Evolutionary conservation across 495 filamentous ascomycete genomes (phyloP).

Genomic region (Durotheca rogersii): DNA sequence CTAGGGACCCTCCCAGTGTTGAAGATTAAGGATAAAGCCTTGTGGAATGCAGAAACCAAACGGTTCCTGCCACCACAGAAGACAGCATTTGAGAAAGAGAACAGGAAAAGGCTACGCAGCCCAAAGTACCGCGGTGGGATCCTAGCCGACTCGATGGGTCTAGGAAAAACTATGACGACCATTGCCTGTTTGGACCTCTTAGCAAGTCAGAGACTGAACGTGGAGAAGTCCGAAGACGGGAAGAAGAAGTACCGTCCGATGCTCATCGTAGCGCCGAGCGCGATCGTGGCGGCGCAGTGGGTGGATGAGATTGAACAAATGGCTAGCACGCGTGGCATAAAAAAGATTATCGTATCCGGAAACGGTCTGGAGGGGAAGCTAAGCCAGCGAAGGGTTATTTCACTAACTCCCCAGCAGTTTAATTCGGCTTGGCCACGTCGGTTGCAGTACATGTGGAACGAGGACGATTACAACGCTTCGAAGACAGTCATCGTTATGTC

Average conservation of each 20-base stretch:
- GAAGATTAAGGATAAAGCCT: neutral
- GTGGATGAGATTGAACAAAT: conserved; percentile 21
- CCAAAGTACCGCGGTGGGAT: conserved; percentile 64
- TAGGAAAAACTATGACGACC: conserved; percentile 75
- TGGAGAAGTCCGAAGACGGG: neutral
- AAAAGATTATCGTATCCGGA: conserved; percentile 22
- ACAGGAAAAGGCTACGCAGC: conserved; percentile 18
- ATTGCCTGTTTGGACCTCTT: conserved; percentile 27
- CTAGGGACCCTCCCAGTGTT: conserved; percentile 23
- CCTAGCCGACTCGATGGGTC: conserved; percentile 89
- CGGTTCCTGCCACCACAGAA: neutral
- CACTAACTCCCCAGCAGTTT: conserved; percentile 8
- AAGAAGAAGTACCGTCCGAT: conserved; percentile 19
- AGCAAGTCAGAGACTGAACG: conserved; percentile 22
- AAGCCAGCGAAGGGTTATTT: neutral
- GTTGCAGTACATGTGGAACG: conserved; percentile 27
- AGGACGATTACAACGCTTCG: conserved; percentile 6
- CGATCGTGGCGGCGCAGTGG: conserved; percentile 30
- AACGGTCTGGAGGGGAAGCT: conserved; percentile 4
- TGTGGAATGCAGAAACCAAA: neutral
- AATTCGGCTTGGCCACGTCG: conserved; percentile 2
- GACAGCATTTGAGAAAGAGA: neutral
- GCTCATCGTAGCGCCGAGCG: conserved; percentile 25
- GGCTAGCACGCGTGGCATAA: neutral
- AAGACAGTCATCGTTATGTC: conserved; percentile 20